phyloP scores from a whole-genome alignment of 2,329 filamentous ascomycete genomes.

The Penicillium capsulatum region DNA sequence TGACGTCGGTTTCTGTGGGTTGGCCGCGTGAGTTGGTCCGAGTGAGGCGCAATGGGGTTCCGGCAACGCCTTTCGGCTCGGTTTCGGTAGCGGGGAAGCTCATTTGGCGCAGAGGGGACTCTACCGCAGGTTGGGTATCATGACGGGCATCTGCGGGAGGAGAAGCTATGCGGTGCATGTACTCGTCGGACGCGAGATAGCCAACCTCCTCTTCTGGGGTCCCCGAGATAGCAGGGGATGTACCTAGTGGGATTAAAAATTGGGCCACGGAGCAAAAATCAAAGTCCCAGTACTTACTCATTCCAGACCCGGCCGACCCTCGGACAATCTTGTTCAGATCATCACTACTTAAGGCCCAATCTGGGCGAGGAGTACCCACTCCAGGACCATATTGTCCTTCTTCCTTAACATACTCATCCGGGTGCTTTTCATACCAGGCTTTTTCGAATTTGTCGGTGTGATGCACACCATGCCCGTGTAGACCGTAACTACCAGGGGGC shows the following conservation, averaged over 20 bases:
- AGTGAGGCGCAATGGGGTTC: conserved; percentile 9
- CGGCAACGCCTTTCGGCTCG: conserved; percentile 14
- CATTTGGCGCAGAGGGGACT: conserved; percentile 52
- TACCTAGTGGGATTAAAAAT: conserved; percentile 50
- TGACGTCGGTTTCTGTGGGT: conserved; percentile 44
- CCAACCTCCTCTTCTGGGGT: conserved; percentile 89
- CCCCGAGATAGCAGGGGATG: conserved; percentile 58
- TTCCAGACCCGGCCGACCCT: conserved; percentile 56
- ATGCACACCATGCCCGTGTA: conserved; percentile 78
- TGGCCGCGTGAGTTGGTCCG: conserved; percentile 14
- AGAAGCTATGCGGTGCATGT: conserved; percentile 70
- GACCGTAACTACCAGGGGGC: conserved; percentile 86
- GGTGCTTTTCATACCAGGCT: conserved; percentile 90
- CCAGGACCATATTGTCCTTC: conserved; percentile 62
- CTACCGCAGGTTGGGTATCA: conserved; percentile 44
- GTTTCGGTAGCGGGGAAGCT: conserved; percentile 51
- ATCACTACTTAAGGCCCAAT: conserved; percentile 83
- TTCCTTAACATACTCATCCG: conserved; percentile 70
- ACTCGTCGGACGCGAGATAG: conserved; percentile 82
- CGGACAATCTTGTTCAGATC: conserved; percentile 87
- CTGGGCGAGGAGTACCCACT: conserved; percentile 57
- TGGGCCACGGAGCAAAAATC: conserved; percentile 1
- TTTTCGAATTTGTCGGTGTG: conserved; percentile 79
- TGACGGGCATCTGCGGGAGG: conserved; percentile 48
- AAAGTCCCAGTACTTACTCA: conserved; percentile 44